phyloP scores from a whole-genome alignment of 2,329 filamentous ascomycete species.

The Tolypocladium cylindrosporum region DNA sequence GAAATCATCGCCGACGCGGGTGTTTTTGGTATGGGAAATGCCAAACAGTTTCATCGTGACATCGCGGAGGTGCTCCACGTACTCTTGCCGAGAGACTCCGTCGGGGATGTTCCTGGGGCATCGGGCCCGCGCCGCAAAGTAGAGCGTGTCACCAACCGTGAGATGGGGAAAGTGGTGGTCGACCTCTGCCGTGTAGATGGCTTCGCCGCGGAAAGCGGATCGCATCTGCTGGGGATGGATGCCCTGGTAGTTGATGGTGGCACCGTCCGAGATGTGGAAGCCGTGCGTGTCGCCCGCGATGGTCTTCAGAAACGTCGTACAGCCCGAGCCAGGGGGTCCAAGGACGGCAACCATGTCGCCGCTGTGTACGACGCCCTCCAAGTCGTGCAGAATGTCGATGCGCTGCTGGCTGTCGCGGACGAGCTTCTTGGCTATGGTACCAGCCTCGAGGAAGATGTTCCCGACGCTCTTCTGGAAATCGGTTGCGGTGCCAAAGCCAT shows the following conservation, averaged over 20 bases:
- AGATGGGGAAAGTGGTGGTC: constrained; percentile 73
- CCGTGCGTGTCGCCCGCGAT: constrained; percentile 79
- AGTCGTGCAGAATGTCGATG: constrained; percentile 55
- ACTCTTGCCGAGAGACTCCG: neutral
- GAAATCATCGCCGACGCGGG: constrained; percentile 53
- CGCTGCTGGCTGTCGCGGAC: neutral
- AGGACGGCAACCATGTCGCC: constrained; percentile 70
- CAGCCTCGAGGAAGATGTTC: neutral
- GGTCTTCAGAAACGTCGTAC: constrained; percentile 79
- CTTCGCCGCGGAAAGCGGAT: constrained; percentile 63
- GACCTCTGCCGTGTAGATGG: constrained; percentile 77
- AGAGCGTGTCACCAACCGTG: constrained; percentile 67
- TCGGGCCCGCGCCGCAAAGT: constrained; percentile 63
- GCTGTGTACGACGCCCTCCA: constrained; percentile 57
- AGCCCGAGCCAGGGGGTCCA: constrained; percentile 61
- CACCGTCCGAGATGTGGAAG: constrained; percentile 37
- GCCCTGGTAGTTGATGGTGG: neutral
- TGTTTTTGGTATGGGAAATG: neutral
- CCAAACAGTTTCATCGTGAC: neutral
- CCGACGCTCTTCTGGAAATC: neutral
- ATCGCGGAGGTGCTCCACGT: neutral
- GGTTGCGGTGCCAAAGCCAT: neutral
- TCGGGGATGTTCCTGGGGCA: constrained; percentile 35
- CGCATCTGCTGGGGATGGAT: neutral
- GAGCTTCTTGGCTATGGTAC: neutral